Base-by-base conservation (phyloP, 257 asterid species). In the Solanum gandarillasii region DNA sequence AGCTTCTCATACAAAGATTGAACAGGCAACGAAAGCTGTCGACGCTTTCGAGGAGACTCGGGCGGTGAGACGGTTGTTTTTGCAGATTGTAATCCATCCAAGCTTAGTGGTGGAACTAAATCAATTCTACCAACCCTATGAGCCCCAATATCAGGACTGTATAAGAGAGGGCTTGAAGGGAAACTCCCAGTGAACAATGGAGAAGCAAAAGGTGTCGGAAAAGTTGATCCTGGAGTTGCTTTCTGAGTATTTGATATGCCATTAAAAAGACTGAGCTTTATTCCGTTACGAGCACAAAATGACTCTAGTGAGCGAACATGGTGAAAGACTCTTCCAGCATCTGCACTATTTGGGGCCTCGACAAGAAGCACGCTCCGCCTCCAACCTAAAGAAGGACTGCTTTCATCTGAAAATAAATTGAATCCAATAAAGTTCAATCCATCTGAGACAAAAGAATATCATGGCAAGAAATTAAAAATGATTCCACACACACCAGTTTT, bases 111-210 rank as follows among this genome's bases (percentile, higher is more conserved):
- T 82, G 99, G 98, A 86, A 95, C 98, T 87, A 94, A 93, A 89
- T 96, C 99, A 87, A 94, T 94, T 94, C 95, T 91, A 82, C 94
- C 98, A 88, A 73, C 90, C 83, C 95, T 93, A 70, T 88, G 95
- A 71, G 94, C 93, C 68, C 99, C 99, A 90, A 92, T 79, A 87
- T 93, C 98, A 73, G 99, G 99, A 92, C 99, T 96, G 91, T 92
- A 94, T 65, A 95, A 73, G 72, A 92, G 92, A 88, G 99, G 98
- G 88, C 94, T 95, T 32, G 99, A 94, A 32, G 98, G 95, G 94
- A 96, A 96, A 94, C 99, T 95, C 87, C 99, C 99, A 36, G 99
- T 97, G 88, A 97, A 97, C 91, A 97, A 91, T 91, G 99, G 99
- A 60, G 99, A 95, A 1, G 95, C 78, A 89, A 93, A 97, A 46